phyloP scores from a whole-genome alignment of 2,329 filamentous ascomycete species.

The Apiospora aurea region DNA sequence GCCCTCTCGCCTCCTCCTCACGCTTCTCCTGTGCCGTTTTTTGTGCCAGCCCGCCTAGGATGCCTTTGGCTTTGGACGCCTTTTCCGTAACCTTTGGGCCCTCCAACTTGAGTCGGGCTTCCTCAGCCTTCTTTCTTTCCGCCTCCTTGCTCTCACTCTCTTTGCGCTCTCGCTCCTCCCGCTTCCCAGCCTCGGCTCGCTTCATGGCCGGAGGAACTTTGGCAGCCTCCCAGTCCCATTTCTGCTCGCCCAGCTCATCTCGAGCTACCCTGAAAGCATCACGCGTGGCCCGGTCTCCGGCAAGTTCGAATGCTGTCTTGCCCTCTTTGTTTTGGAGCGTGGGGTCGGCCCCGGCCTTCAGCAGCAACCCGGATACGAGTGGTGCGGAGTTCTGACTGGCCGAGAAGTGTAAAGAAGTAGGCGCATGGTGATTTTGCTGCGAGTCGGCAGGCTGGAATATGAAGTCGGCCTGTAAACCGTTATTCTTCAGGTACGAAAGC shows the following conservation, averaged over 20 bases:
- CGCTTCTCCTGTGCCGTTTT: constrained; percentile 83
- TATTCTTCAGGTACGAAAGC: constrained; percentile 81
- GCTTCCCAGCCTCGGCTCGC: constrained; percentile 73
- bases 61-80: constrained; percentile 55
- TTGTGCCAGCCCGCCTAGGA: constrained; percentile 61
- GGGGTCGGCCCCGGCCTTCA: constrained; percentile 78
- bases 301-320: constrained; percentile 86
- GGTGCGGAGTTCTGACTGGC: constrained; percentile 81
- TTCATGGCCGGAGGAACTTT: constrained; percentile 76
- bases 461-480: constrained; percentile 75
- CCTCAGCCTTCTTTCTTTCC: constrained; percentile 75
- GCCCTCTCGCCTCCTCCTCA: constrained; percentile 82
- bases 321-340: constrained; percentile 74
- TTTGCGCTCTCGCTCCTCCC: constrained; percentile 73
- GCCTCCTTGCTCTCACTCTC: constrained; percentile 73
- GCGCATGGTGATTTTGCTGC: constrained; percentile 77
- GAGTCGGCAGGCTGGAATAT: constrained; percentile 73
- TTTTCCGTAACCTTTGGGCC: constrained; percentile 59
- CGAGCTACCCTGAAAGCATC: constrained; percentile 93
- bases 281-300: constrained; percentile 83
- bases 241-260: constrained; percentile 76
- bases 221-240: constrained; percentile 81
- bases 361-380: constrained; percentile 78
- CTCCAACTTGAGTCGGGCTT: constrained; percentile 73
- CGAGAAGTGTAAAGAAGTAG: constrained; percentile 85